Evolutionary conservation across 257 asterid species (phyloP), one percentile per base, ranked within the genome.

Genomic region (Solanum ahanhuiri): DNA sequence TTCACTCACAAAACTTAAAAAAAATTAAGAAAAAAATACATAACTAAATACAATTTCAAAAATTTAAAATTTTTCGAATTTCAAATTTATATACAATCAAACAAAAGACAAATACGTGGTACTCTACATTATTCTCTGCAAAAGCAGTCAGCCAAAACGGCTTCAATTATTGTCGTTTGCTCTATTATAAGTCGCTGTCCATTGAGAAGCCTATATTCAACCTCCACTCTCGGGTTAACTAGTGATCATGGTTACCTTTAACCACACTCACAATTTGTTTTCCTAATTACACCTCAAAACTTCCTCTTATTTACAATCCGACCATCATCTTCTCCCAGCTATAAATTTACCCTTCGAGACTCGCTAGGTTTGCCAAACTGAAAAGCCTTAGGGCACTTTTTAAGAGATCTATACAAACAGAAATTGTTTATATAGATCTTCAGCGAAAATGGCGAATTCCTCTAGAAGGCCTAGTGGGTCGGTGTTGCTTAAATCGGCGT

Each of bases 301-400:
- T 45, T 51, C 82, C 9, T 3, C 84, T 30, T 54, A 75, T 86
- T 89, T 86, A 88, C 93, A 33, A 34, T 63, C 14, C 11, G 28
- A 87, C 92, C 95, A 88, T 30, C 81, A 82, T 28, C 84, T 9
- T 37, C 77, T 25, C 51, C 87, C 67, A 33, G 66, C 95, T 95
- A 95, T 95, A 95, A 93, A 94, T 85, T 25, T 28, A 66, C 90
- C 85, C 90, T 93, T 90, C 71, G 87, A 88, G 91, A 93, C 89
- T 91, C 88, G 92, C 91, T 88, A 86, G 17, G 98, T 95, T 95
- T 95, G 98, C 97, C 94, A 84, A 94, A 93, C 91, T 93, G 93
- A 91, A 89, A 87, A 92, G 93, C 93, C 98, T 90, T 84, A 67
- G 92, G 94, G 92, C 92, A 91, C 95, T 90, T 87, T 72, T 1